Evolutionary conservation across 208 protist species (phyloP).

Genomic region (Leishmania mexicana): DNA sequence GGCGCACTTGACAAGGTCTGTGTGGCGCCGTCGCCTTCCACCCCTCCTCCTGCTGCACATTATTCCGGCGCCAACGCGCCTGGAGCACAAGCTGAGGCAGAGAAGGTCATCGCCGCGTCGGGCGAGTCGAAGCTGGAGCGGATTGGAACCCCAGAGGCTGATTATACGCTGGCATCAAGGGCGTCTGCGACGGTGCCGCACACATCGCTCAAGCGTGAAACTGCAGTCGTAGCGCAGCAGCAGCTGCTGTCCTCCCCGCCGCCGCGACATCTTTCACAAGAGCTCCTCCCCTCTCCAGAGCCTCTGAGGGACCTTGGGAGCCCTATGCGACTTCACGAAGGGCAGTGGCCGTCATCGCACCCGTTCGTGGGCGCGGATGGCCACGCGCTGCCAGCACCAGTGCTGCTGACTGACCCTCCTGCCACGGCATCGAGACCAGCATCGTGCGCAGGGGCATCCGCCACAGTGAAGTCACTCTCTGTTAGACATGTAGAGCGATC

Average conservation of each 20-base stretch:
- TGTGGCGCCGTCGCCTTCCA: not conserved
- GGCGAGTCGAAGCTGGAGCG: not conserved
- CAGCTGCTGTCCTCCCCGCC: not conserved
- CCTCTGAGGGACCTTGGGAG: not conserved
- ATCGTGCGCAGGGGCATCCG: too few species aligned
- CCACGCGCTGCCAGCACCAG: conserved; percentile 30
- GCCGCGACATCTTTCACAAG: not conserved
- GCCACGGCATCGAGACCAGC: too few species aligned
- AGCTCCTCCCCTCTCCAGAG: not conserved
- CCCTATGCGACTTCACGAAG: not conserved
- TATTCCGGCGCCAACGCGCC: not conserved
- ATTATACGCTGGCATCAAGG: not conserved
- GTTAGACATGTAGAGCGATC: not conserved
- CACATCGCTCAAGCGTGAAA: not conserved
- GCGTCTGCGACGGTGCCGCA: not conserved
- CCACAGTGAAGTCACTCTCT: conserved; percentile 20
- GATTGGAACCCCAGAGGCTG: not conserved
- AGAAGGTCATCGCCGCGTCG: too few species aligned
- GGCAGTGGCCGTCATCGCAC: conserved; percentile 9
- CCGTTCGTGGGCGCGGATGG: conserved; percentile 41
- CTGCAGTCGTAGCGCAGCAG: not conserved
- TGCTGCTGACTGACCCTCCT: conserved; percentile 21
- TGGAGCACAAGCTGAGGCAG: not conserved
- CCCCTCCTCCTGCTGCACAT: not conserved
- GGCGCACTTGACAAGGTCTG: not conserved